Percentiles rank a stretch among this genome's conserved stretches.
Evolutionary conservation across 2,329 filamentous ascomycete genomes (phyloP).

Genomic region (Ophiosphaerella herpotricha): DNA sequence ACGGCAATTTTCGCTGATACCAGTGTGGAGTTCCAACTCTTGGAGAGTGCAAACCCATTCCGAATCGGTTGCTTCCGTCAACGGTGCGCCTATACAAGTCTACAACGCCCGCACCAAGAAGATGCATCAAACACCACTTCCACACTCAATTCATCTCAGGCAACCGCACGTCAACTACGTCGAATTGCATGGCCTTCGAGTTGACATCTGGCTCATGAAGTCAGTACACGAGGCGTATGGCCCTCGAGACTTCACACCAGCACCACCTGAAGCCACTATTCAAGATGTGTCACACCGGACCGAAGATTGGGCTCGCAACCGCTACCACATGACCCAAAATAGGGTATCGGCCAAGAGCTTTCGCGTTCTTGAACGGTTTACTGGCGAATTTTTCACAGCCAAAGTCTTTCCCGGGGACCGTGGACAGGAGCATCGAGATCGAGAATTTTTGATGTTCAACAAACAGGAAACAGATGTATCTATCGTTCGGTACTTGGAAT

Average conservation of each 20-base stretch:
- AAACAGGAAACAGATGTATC: conserved; percentile 12
- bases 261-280: not conserved
- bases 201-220: conserved; percentile 20
- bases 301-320: conserved; percentile 11
- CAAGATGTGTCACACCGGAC: conserved; percentile 7
- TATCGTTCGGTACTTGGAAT: conserved; percentile 16
- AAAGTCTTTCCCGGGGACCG: conserved; percentile 11
- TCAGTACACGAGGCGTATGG: conserved; percentile 6
- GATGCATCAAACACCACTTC: not conserved
- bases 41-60: conserved; percentile 16
- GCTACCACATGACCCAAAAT: conserved; percentile 5
- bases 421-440: conserved; percentile 6
- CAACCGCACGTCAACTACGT: conserved; percentile 9
- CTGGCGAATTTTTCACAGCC: conserved; percentile 9
- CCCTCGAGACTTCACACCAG: not conserved
- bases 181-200: conserved; percentile 4
- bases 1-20: conserved; percentile 10
- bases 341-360: conserved; percentile 9
- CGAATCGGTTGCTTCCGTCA: conserved; percentile 12
- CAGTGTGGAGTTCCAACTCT: conserved; percentile 4
- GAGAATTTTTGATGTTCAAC: conserved; percentile 15
- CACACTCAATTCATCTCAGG: conserved; percentile 12
- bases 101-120: conserved; percentile 6
- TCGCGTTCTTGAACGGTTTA: conserved; percentile 19
- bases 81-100: conserved; percentile 15